A percentile compares a stretch with the other conserved stretches of the same genome.
These are phyloP conservation scores for Sechiopsis laciniata DNA, from an alignment of 306 rosid species.

Conservation along the genomic window DNA sequence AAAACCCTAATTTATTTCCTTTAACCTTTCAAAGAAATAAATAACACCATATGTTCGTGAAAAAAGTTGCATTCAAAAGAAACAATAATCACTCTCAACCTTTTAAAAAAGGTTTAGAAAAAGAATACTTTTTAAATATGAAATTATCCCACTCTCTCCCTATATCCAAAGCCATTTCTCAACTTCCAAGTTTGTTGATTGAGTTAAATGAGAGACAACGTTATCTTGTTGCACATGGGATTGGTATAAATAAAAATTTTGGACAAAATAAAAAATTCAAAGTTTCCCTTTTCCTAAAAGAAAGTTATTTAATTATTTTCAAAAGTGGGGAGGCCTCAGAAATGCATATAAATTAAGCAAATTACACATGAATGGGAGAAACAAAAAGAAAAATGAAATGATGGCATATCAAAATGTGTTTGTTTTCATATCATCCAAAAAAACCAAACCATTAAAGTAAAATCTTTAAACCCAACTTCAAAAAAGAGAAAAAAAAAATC, in stretches of 20 bases:
- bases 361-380: constrained; percentile 7
- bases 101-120: not conserved
- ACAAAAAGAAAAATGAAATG: not conserved
- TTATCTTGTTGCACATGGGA: constrained; percentile 13
- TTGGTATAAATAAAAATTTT: not conserved
- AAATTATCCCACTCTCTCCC: not conserved
- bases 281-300: not conserved
- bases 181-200: not conserved
- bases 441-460: not conserved
- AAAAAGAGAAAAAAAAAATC: not conserved
- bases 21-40: not conserved
- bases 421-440: not conserved
- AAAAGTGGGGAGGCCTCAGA: not conserved
- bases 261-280: not conserved
- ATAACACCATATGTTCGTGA: not conserved
- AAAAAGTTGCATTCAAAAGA: not conserved
- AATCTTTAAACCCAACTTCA: not conserved
- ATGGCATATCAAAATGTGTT: not conserved
- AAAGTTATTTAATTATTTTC: not conserved
- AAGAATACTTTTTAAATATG: not conserved
- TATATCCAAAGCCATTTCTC: constrained; percentile 1
- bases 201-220: constrained; percentile 15
- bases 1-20: not conserved
- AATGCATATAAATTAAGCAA: constrained; percentile 14
- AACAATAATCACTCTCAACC: constrained; percentile 7